Evolutionary conservation across 495 filamentous ascomycete genomes (phyloP).

Genomic region (Astrocystis sublimbata): DNA sequence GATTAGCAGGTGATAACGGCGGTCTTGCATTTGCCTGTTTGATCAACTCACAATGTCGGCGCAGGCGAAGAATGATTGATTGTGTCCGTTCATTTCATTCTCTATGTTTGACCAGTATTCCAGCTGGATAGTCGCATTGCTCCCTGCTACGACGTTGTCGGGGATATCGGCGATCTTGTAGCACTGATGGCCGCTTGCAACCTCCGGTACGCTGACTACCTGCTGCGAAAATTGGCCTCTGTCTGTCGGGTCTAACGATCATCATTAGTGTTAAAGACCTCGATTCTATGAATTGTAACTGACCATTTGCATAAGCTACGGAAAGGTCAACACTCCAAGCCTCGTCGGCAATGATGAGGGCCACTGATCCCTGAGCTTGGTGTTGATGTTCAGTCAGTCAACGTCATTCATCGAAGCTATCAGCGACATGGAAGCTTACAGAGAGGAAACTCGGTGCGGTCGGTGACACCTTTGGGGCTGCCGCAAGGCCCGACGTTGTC

Average conservation of each 20-base stretch:
- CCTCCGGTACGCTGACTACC: conserved; percentile 39
- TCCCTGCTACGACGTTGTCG: conserved; percentile 36
- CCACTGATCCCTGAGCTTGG: conserved; percentile 34
- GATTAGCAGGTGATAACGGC: neutral
- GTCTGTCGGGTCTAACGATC: conserved; percentile 35
- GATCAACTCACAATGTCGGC: conserved; percentile 45
- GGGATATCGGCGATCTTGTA: conserved; percentile 48
- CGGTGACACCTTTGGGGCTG: conserved; percentile 38
- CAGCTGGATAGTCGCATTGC: conserved; percentile 55
- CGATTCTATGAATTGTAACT: conserved; percentile 6
- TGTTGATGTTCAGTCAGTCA: conserved; percentile 8
- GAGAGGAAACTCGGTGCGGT: conserved; percentile 50
- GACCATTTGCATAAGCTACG: conserved; percentile 48
- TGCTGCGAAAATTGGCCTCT: conserved; percentile 46
- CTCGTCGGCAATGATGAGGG: conserved; percentile 45
- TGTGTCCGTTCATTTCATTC: conserved; percentile 34
- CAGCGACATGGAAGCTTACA: conserved; percentile 1
- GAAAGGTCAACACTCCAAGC: conserved; percentile 50
- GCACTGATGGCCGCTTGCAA: conserved; percentile 52
- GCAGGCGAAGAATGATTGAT: conserved; percentile 54
- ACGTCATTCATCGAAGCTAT: neutral
- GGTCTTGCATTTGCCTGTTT: too few species aligned
- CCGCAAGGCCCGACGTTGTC: conserved; percentile 54
- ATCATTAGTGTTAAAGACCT: neutral
- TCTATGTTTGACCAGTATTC: conserved; percentile 50